A percentile compares a stretch with the other conserved stretches of the same genome.
These are phyloP conservation scores for Blastocystis sp. DNA, from an alignment of 352 stramenopile genomes.

Conservation along the genomic window DNA sequence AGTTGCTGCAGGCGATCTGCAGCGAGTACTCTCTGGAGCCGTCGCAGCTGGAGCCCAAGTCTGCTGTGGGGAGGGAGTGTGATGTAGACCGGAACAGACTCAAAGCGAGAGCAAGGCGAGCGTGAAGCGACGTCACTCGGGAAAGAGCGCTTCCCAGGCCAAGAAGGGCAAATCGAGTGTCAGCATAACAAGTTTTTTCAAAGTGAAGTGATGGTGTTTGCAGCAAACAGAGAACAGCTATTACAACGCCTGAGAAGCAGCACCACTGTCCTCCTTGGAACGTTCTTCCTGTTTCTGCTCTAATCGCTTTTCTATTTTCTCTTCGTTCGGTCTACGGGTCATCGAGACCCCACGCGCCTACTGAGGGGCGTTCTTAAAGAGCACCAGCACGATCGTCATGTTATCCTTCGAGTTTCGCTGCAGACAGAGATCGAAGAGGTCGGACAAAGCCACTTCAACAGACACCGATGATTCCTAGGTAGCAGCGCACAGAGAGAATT, in stretches of 20 bases:
- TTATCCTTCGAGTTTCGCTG: constrained; percentile 67
- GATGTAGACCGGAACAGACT: background rate
- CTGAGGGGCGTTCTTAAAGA: constrained; percentile 65
- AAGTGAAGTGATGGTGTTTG: too few species aligned
- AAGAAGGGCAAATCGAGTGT: background rate
- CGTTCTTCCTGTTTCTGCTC: background rate
- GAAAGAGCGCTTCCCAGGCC: background rate
- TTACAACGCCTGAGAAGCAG: background rate
- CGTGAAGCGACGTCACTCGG: background rate
- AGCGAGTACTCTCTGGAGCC: background rate
- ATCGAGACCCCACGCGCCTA: background rate
- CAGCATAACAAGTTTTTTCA: background rate
- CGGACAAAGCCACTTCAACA: background rate
- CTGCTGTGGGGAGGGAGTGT: background rate
- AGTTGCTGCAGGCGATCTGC: background rate
- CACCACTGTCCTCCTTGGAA: background rate
- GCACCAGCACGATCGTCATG: constrained; percentile 69
- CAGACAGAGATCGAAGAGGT: constrained; percentile 67
- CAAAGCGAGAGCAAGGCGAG: background rate
- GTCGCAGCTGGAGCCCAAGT: background rate
- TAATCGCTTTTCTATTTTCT: background rate
- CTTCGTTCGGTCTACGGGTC: constrained; percentile 37
- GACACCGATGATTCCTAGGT: constrained; percentile 12
- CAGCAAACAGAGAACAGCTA: background rate
- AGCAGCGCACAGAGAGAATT: constrained; percentile 69